phyloP scores from a whole-genome alignment of 2,329 filamentous ascomycete species.

The Aspergillus tubingensis region DNA sequence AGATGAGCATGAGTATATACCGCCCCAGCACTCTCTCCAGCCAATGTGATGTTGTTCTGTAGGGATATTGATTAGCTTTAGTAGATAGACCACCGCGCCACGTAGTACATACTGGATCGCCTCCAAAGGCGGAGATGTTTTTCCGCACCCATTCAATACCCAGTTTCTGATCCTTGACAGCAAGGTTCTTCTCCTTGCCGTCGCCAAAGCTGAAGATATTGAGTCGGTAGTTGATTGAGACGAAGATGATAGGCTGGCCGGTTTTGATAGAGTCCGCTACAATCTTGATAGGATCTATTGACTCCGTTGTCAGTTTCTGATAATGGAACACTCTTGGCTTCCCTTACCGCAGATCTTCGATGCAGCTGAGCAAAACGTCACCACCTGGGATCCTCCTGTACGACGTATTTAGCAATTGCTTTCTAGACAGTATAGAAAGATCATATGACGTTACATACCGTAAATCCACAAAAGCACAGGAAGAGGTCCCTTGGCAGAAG shows the following conservation, averaged over 20 bases:
- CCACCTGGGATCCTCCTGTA: slow-evolving; percentile 46
- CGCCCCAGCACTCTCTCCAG: slow-evolving; percentile 51
- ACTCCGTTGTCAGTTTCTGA: not conserved
- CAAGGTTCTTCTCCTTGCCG: slow-evolving; percentile 43
- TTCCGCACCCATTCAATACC: slow-evolving; percentile 44
- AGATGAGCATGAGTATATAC: slow-evolving; percentile 49
- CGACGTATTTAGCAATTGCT: not conserved
- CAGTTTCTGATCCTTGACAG: slow-evolving; percentile 39
- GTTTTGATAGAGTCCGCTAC: slow-evolving; percentile 39
- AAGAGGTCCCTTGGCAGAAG: slow-evolving; percentile 10
- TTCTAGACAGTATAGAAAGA: no score
- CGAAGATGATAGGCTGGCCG: slow-evolving; percentile 44
- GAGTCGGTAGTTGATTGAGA: slow-evolving; percentile 48
- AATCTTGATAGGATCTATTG: slow-evolving; percentile 36
- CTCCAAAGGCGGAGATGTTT: slow-evolving; percentile 45
- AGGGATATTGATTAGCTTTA: not conserved
- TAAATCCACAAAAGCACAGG: slow-evolving; percentile 53
- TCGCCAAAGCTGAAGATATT: slow-evolving; percentile 52
- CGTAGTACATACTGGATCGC: slow-evolving; percentile 37
- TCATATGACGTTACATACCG: slow-evolving; percentile 27
- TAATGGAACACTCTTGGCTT: no score
- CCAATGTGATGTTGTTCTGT: slow-evolving; percentile 45
- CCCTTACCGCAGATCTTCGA: slow-evolving; percentile 46
- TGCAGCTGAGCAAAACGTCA: slow-evolving; percentile 48
- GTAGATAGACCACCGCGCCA: not conserved